Evolutionary conservation across 2,329 filamentous ascomycete species (phyloP).

Genomic region (Monosporascus sp.): DNA sequence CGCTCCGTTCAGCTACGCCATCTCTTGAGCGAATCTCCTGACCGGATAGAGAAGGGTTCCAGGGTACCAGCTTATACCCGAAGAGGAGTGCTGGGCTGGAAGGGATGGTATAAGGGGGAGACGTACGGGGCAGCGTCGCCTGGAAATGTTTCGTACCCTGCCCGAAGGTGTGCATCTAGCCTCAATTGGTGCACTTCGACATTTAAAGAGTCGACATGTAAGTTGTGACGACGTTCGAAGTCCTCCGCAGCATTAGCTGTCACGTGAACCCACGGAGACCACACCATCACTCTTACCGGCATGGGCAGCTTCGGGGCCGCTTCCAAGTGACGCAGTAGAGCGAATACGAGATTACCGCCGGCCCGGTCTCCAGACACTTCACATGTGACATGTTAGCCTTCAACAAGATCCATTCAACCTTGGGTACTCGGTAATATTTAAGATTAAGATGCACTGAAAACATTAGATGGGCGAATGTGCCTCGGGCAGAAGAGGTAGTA

Average conservation of each 20-base stretch:
- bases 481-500: too few species aligned
- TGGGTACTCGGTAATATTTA: too few species aligned
- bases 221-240: background rate
- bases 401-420: too few species aligned
- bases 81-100: conserved; percentile 4
- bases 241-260: conserved; percentile 6
- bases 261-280: conserved; percentile 15
- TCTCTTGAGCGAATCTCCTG: conserved; percentile 8
- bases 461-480: too few species aligned
- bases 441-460: too few species aligned
- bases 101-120: conserved; percentile 10
- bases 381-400: background rate
- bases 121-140: background rate
- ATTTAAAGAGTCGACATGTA: too few species aligned
- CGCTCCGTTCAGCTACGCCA: conserved; percentile 5
- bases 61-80: conserved; percentile 3
- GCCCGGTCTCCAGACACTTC: conserved; percentile 7
- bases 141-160: background rate
- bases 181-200: conserved; percentile 7
- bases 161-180: conserved; percentile 6
- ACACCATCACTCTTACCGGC: conserved; percentile 8
- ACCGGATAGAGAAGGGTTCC: conserved; percentile 4
- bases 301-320: conserved; percentile 3
- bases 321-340: conserved; percentile 7
- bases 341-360: conserved; percentile 8